Percentiles rank a stretch among this genome's conserved stretches.
These are phyloP conservation scores for Trichophyton verrucosum DNA, from an alignment of 2,329 filamentous ascomycete species.

Conservation along the genomic window DNA sequence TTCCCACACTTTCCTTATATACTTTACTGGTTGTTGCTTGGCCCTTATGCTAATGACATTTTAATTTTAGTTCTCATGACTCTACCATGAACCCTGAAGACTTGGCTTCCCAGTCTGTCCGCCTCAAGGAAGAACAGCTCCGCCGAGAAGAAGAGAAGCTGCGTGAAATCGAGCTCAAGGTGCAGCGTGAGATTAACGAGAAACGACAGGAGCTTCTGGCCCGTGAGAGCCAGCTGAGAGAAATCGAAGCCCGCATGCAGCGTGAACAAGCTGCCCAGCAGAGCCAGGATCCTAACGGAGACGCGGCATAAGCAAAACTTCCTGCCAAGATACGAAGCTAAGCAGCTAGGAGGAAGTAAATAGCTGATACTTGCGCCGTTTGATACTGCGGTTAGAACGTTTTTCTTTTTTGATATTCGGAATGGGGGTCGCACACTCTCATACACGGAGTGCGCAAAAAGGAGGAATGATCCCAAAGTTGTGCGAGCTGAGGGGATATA, in stretches of 20 bases:
- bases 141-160: slow-evolving; percentile 99
- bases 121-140: slow-evolving; percentile 98
- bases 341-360: not conserved
- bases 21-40: not conserved
- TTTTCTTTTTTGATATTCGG: not conserved
- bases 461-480: not conserved
- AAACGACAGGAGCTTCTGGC: slow-evolving; percentile 97
- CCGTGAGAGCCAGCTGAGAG: slow-evolving; percentile 93
- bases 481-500: not conserved
- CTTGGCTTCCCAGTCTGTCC: slow-evolving; percentile 89
- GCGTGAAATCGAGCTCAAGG: slow-evolving; percentile 98
- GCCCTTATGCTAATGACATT: slow-evolving; percentile 4
- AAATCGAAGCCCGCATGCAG: slow-evolving; percentile 96
- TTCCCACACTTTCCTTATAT: not conserved
- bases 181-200: slow-evolving; percentile 99
- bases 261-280: slow-evolving; percentile 52
- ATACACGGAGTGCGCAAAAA: not conserved
- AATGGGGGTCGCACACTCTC: not conserved
- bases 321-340: not conserved
- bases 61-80: slow-evolving; percentile 11
- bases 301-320: slow-evolving; percentile 11
- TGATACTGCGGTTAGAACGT: slow-evolving; percentile 5
- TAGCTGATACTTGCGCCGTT: slow-evolving; percentile 4
- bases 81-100: slow-evolving; percentile 55
- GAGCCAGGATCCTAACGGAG: slow-evolving; percentile 20